Evolutionary conservation across 2,329 filamentous ascomycete genomes (phyloP).

Genomic region (Alternaria infectoria): DNA sequence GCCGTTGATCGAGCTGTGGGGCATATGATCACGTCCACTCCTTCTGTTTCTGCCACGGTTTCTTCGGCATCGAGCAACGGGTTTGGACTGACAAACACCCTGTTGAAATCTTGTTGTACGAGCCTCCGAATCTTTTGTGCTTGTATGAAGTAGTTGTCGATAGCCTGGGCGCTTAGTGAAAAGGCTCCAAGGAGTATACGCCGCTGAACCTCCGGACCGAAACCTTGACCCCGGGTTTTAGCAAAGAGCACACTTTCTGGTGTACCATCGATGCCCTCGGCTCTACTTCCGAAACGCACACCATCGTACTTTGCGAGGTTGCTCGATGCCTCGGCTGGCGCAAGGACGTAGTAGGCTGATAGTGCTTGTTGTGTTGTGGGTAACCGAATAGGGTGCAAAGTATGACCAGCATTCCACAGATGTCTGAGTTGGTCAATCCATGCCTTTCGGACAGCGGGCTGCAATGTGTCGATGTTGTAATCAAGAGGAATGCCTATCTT

Average conservation of each 20-base stretch:
- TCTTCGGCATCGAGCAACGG: slow-evolving; percentile 61
- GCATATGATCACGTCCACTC: slow-evolving; percentile 85
- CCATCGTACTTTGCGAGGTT: slow-evolving; percentile 98
- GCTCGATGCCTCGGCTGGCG: slow-evolving; percentile 91
- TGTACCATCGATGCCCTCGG: slow-evolving; percentile 60
- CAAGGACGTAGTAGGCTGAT: slow-evolving; percentile 93
- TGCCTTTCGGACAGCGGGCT: slow-evolving; percentile 68
- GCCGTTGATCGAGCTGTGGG: slow-evolving; percentile 84
- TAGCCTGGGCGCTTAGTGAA: slow-evolving; percentile 84
- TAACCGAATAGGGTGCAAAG: slow-evolving; percentile 76
- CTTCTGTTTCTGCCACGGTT: slow-evolving; percentile 54
- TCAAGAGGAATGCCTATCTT: slow-evolving; percentile 70
- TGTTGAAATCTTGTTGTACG: slow-evolving; percentile 85
- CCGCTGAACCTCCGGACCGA: slow-evolving; percentile 84
- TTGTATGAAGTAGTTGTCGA: slow-evolving; percentile 96
- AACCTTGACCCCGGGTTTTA: slow-evolving; percentile 72
- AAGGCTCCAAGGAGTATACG: slow-evolving; percentile 91
- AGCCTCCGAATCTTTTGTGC: slow-evolving; percentile 86
- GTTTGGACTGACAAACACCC: slow-evolving; percentile 73
- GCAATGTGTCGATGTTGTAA: slow-evolving; percentile 87
- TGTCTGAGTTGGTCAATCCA: slow-evolving; percentile 70
- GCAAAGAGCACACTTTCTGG: slow-evolving; percentile 68
- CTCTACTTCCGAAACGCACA: slow-evolving; percentile 80
- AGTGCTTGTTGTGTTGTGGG: slow-evolving; percentile 85
- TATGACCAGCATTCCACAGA: slow-evolving; percentile 71